Evolutionary conservation across 106 monocot species (phyloP), one percentile per base, ranked within the genome.

Genomic region (Dendrobium officinale): DNA sequence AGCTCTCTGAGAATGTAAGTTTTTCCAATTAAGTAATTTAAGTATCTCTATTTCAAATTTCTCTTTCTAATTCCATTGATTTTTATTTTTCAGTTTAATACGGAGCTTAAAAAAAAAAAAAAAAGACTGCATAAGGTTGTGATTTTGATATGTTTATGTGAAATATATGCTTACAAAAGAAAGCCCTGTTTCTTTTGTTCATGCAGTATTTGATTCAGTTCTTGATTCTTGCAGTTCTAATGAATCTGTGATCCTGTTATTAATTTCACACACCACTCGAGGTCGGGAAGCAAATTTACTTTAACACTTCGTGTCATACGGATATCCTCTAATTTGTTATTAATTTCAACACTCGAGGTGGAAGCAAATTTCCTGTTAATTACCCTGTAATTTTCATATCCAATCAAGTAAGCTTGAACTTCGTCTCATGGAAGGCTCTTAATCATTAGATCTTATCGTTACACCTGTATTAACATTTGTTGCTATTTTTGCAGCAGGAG

Each of bases 241-340:
- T 77, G 70, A 83, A 77, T 29, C 83, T 33, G 49, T 73, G 48
- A n/a, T n/a, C n/a, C n/a, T n/a, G 3, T 2, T 55, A 51, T 98
- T 61, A 87, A 76, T 82, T 77, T 98, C n/a, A n/a, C n/a, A n/a
- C 20, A 88, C 45, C 68, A 86, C 87, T 67, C 77, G 80, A 78
- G 87, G 95, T 67, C n/a, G n/a, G 95, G 95, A 81, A 80, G 83
- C 83, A 27, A 85, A 42, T 93, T 98, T 84, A n/a, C n/a, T n/a
- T n/a, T n/a, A n/a, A n/a, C n/a, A n/a, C n/a, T n/a, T n/a, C n/a
- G n/a, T n/a, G n/a, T n/a, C n/a, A n/a, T n/a, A n/a, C n/a, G n/a
- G n/a, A n/a, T n/a, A n/a, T n/a, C n/a, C n/a, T n/a, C n/a, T n/a
- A n/a, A n/a, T n/a, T n/a, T n/a, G 3, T 2, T 55, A 51, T 98